Evolutionary conservation across 208 protist species (phyloP).

Genomic region (Trypanosomatidae sp.): DNA sequence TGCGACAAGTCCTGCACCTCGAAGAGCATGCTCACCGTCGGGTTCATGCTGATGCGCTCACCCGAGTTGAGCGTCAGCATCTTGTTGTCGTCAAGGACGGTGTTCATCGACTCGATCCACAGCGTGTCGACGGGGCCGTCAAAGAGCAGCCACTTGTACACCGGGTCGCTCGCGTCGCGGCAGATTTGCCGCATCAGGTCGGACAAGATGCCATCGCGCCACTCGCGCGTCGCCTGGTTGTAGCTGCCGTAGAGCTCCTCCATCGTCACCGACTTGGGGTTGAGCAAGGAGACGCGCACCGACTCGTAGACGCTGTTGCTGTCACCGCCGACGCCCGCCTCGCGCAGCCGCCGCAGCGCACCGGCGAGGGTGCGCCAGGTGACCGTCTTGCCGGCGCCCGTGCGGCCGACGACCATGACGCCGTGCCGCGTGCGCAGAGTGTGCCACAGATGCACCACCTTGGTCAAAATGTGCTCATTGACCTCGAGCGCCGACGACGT

Average conservation of each 20-base stretch:
- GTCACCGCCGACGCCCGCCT: constrained; percentile 52
- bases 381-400: constrained; percentile 92
- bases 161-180: constrained; percentile 78
- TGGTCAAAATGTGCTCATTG: constrained; percentile 80
- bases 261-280: constrained; percentile 96
- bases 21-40: constrained; percentile 95
- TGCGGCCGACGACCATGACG: constrained; percentile 96
- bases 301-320: constrained; percentile 81
- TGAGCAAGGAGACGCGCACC: constrained; percentile 87
- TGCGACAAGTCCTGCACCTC: constrained; percentile 96
- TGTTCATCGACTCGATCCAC: constrained; percentile 99
- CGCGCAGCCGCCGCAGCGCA: constrained; percentile 70
- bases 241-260: constrained; percentile 97
- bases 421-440: constrained; percentile 94
- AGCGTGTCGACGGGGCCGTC: constrained; percentile 98
- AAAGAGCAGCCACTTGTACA: constrained; percentile 97
- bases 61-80: constrained; percentile 98
- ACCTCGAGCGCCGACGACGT: constrained; percentile 51
- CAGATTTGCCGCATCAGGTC: constrained; percentile 91
- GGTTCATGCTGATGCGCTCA: constrained; percentile 95
- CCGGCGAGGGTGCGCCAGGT: constrained; percentile 86
- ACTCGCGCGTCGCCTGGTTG: constrained; percentile 94
- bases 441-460: constrained; percentile 95
- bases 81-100: constrained; percentile 99
- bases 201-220: constrained; percentile 97